Base-by-base conservation (phyloP, 192 early-diverging fungal genomes). In the Physocladia obscura region DNA sequence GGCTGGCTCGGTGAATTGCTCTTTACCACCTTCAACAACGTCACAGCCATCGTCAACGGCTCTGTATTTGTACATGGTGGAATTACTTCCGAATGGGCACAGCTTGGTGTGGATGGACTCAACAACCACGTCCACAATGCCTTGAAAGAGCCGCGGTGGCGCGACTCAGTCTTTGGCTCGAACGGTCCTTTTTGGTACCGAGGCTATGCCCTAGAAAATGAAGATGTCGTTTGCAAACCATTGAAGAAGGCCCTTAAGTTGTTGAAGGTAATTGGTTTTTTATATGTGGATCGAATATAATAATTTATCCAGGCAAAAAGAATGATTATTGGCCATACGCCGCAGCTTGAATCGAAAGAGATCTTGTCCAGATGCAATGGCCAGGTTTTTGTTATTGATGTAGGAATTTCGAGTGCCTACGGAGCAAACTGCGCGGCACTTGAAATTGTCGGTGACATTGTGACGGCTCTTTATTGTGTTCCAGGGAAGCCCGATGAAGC, bases 1-100 rank as follows among this genome's bases (percentile, higher is more conserved):
- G 87, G 88, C 1, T 87, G 79, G 70, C 76, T 87, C 50, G 88
- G 88, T 0, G 54, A 69, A 11, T 63, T 81, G 31, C 35, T 51
- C 19, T n/a, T 49, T 47, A 51, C 49, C 3, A 49, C 48, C 13
- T 27, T 51, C 1, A 31, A n/a, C 3, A 77, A 81, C 51, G 74
- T 88, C 24, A 79, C 79, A 2, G 71, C 82, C 11, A 56, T 67
- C 31, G 80, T 89, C 13, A 76, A 80, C 34, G 64, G 74, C 1
- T 85, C 78, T 13, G 77, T 89, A 1, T 89, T 89, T 76, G 76
- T 84, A 19, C 88, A 89, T 69, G 88, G 88, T 49, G 88, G 88
- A 54, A 49, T 78, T 19, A 60, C 65, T 24, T 70, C 79, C 4
- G 65, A 57, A 31, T 83, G 76, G 75, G 77, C 75, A 35, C 29